phyloP scores from a whole-genome alignment of 805 yeast species.

The Clavispora asparagi region DNA sequence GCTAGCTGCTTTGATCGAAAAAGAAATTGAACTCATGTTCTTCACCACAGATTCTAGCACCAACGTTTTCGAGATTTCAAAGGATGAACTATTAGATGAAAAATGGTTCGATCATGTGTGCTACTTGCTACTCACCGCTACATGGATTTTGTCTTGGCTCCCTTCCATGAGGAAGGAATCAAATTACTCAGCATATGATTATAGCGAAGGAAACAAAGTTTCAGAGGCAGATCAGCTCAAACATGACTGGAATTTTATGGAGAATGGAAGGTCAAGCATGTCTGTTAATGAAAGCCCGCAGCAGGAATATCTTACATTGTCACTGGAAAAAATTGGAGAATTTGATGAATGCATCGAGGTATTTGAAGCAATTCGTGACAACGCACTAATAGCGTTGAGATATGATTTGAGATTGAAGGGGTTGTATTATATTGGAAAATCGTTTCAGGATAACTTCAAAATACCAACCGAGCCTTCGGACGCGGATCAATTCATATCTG shows the following conservation, averaged over 20 bases:
- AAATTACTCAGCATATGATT: constrained; percentile 19
- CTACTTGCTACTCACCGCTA: constrained; percentile 47
- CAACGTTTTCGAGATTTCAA: constrained; percentile 28
- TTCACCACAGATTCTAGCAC: constrained; percentile 11
- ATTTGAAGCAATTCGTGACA: constrained; percentile 32
- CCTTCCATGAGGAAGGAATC: constrained; percentile 45
- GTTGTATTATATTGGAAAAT: constrained; percentile 46
- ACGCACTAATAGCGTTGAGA: constrained; percentile 45
- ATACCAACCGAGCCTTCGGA: constrained; percentile 54
- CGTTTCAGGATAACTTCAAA: constrained; percentile 48
- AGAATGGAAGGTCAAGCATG: constrained; percentile 27
- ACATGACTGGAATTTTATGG: constrained; percentile 38
- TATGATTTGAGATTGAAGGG: constrained; percentile 53
- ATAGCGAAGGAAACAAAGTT: constrained; percentile 11
- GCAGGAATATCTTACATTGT: constrained; percentile 31
- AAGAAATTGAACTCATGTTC: constrained; percentile 27
- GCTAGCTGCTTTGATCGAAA: constrained; percentile 10
- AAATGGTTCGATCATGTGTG: constrained; percentile 48
- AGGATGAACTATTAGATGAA: constrained; percentile 51
- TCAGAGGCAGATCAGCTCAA: constrained; percentile 29
- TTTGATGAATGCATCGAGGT: constrained; percentile 33
- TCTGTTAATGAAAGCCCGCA: constrained; percentile 17
- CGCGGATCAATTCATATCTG: constrained; percentile 50
- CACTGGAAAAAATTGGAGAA: constrained; percentile 21
- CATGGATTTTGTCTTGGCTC: constrained; percentile 59